Evolutionary conservation across 2,329 filamentous ascomycete species (phyloP), one percentile per base, ranked within the genome.

Genomic region (Monilinia vaccinii-corymbosi): DNA sequence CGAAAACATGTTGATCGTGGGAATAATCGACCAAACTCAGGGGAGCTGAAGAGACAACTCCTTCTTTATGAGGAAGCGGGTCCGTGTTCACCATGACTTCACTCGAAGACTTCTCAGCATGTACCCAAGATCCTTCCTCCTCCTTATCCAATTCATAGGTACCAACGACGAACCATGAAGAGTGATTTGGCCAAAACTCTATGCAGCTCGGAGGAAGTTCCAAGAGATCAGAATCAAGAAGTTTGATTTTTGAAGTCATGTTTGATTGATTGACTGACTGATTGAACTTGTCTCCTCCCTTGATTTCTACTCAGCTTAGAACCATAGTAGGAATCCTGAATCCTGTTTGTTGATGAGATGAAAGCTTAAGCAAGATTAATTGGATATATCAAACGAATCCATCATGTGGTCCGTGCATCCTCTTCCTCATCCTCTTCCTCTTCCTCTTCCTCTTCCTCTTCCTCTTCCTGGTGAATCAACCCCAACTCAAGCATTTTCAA

Each of bases 131-230:
- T 34, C 49, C 25, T 11, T 56, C 58, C 8, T 49, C 68, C 53
- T 77, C 71, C 62, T 79, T 79, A 63, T 91, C 77, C 32, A 96
- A 79, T 63, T 87, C 83, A 73, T 97, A 97, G 1, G 92, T 96
- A 44, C 92, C 93, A 51, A 96, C 81, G 0, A 95, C 78, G 65
- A 96, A 86, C 69, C 86, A 83, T 11, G 65, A 52, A 28, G 83
- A 81, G 61, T 83, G 71, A 1, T 74, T 72, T 1, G 85, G 84
- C 64, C 83, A 88, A 68, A 91, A 90, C 62, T 89, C 85, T n/a
- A 91, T 78, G 70, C 88, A 92, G 68, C 88, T 89, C 1, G 89
- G 89, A 4, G 88, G 88, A 0, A 88, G 76, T 56, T 88, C 82
- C 23, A 91, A 75, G 72, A 60, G 58, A 56, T 48, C 36, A 21